Conservation (phyloP, 208 protist species). For the Trypanosoma vivax region DNA sequence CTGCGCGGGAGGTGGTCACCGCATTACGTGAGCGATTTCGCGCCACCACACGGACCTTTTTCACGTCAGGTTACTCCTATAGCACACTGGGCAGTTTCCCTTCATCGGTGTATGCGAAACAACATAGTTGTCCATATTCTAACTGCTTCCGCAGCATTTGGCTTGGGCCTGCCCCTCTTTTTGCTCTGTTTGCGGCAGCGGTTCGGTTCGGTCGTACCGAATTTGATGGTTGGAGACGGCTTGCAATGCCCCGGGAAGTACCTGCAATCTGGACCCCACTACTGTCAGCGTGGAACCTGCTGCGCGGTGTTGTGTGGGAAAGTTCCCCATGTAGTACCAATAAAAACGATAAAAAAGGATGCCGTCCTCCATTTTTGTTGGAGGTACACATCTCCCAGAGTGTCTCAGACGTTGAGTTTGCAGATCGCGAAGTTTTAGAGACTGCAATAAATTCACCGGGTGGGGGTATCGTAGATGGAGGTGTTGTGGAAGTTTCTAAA, state of each 20-base stretch:
- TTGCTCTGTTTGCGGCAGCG: conserved; percentile 30
- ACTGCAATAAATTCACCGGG: neutral
- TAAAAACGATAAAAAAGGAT: neutral
- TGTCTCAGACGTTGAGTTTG: neutral
- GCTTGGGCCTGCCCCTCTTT: conserved; percentile 32
- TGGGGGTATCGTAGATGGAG: neutral
- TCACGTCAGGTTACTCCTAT: no score
- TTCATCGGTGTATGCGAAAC: neutral
- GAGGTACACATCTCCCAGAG: conserved; percentile 4
- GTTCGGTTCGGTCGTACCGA: conserved; percentile 37
- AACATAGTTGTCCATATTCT: conserved; percentile 6
- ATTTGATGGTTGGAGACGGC: conserved; percentile 26
- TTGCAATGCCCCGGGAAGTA: neutral
- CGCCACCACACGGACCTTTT: conserved; percentile 22
- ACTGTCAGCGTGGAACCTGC: neutral
- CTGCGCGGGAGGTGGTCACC: conserved; percentile 5
- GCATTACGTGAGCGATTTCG: conserved; percentile 25
- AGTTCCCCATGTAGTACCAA: neutral
- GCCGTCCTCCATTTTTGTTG: neutral
- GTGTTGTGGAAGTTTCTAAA: neutral
- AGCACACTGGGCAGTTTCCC: neutral
- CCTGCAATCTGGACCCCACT: neutral
- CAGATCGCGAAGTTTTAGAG: neutral
- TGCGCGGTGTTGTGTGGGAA: neutral
- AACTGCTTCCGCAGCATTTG: conserved; percentile 13